These are phyloP conservation scores for Ascocoryne sarcoides DNA, from an alignment of 2,329 filamentous ascomycete species.

Conservation along the genomic window DNA sequence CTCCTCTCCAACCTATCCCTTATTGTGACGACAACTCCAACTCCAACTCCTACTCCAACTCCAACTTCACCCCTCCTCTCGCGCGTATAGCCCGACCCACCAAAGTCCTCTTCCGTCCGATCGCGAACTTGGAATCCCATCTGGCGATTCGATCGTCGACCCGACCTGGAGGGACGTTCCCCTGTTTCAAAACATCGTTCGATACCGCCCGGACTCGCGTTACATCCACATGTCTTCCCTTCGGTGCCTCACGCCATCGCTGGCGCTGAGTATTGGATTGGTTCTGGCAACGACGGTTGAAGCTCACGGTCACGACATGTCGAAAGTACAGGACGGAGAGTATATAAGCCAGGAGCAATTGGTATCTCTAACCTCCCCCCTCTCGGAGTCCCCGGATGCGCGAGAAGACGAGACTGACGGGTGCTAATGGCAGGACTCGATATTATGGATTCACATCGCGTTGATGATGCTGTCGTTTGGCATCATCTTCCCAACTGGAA, in stretches of 20 bases:
- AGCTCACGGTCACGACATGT: slow-evolving; percentile 36
- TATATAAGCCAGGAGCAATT: slow-evolving; percentile 65
- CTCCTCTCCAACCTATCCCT: no score
- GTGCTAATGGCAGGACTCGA: slow-evolving; percentile 55
- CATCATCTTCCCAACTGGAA: slow-evolving; percentile 84
- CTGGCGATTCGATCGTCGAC: no score
- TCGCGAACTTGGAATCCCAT: no score
- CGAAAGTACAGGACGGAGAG: slow-evolving; percentile 58
- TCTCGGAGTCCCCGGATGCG: no score
- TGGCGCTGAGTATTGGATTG: slow-evolving; percentile 6
- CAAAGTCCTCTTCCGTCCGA: no score
- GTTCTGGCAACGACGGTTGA: slow-evolving; percentile 12
- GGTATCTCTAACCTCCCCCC: no score
- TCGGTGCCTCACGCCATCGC: slow-evolving; percentile 8
- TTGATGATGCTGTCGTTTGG: slow-evolving; percentile 83
- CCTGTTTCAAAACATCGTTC: slow-evolving; percentile 4
- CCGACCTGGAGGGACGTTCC: background rate
- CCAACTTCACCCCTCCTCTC: no score
- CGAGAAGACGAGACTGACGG: background rate
- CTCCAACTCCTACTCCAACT: no score
- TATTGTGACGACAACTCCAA: no score
- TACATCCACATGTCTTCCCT: slow-evolving; percentile 9
- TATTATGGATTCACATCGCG: slow-evolving; percentile 90
- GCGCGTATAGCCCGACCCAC: no score
- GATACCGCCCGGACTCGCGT: slow-evolving; percentile 4